Conservation (phyloP, 2,329 filamentous ascomycete genomes). For the Diplodia mutila region DNA sequence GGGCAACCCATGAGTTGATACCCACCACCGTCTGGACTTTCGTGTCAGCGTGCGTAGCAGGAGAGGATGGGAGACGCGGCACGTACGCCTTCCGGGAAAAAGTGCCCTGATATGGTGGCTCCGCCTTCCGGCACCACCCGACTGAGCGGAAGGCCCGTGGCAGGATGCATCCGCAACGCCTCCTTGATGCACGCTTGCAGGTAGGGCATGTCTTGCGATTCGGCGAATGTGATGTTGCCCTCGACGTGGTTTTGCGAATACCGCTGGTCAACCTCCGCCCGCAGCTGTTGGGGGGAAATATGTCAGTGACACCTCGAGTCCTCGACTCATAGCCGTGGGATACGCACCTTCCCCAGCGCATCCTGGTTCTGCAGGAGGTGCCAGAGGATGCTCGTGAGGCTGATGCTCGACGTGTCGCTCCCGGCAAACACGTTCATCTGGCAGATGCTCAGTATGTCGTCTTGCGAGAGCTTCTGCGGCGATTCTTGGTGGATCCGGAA, state of each 20-base stretch:
- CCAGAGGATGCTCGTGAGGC: slow-evolving; percentile 51
- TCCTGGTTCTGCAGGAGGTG: slow-evolving; percentile 46
- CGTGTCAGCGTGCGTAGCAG: slow-evolving; percentile 30
- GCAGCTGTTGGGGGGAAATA: not conserved
- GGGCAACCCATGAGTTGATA: slow-evolving; percentile 46
- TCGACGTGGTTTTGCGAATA: not conserved
- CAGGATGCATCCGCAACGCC: slow-evolving; percentile 35
- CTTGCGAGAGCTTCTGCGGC: slow-evolving; percentile 47
- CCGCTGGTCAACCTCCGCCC: not conserved
- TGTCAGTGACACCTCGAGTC: not conserved
- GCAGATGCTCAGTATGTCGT: slow-evolving; percentile 38
- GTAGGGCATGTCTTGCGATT: slow-evolving; percentile 32
- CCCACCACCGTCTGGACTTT: slow-evolving; percentile 34
- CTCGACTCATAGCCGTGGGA: too few species aligned
- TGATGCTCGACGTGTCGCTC: slow-evolving; percentile 54
- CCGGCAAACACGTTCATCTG: slow-evolving; percentile 45
- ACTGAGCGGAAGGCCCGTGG: slow-evolving; percentile 29
- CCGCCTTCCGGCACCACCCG: slow-evolving; percentile 34
- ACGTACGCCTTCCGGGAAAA: slow-evolving; percentile 33
- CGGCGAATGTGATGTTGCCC: not conserved
- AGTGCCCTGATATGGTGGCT: slow-evolving; percentile 31
- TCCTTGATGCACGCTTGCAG: slow-evolving; percentile 47
- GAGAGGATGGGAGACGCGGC: slow-evolving; percentile 31
- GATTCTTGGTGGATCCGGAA: slow-evolving; percentile 47
- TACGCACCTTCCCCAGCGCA: slow-evolving; percentile 27